These are phyloP conservation scores for Peronospora belbahrii DNA, from an alignment of 352 stramenopile genomes.

Conservation along the genomic window DNA sequence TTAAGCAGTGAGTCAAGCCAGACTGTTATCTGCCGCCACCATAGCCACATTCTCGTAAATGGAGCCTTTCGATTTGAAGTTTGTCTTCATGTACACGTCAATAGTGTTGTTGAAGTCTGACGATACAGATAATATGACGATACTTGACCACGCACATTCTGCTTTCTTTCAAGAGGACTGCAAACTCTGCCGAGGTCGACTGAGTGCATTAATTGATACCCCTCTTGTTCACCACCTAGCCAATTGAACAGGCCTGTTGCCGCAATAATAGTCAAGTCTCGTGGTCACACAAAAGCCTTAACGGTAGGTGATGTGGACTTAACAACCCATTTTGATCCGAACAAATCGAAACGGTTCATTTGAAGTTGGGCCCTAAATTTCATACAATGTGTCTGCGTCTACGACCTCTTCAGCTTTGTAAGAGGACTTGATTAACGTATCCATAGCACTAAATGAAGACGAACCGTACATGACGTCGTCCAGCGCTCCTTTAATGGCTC, in stretches of 20 bases:
- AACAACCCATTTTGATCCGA: slow-evolving; percentile 39
- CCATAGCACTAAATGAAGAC: slow-evolving; percentile 16
- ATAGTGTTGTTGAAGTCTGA: slow-evolving; percentile 28
- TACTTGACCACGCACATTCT: slow-evolving; percentile 31
- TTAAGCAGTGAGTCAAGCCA: slow-evolving; percentile 36
- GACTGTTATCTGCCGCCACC: slow-evolving; percentile 24
- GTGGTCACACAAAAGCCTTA: slow-evolving; percentile 31
- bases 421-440: slow-evolving; percentile 24
- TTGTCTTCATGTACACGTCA: slow-evolving; percentile 45
- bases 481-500: slow-evolving; percentile 35
- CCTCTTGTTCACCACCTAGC: slow-evolving; percentile 34
- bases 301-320: slow-evolving; percentile 21
- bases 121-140: slow-evolving; percentile 41
- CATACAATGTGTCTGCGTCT: slow-evolving; percentile 33
- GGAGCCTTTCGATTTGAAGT: slow-evolving; percentile 33
- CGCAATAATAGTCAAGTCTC: slow-evolving; percentile 42
- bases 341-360: slow-evolving; percentile 39
- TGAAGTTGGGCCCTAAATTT: slow-evolving; percentile 24
- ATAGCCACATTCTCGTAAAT: slow-evolving; percentile 24
- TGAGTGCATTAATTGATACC: slow-evolving; percentile 50
- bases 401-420: slow-evolving; percentile 29
- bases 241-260: slow-evolving; percentile 38
- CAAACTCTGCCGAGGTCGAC: slow-evolving; percentile 28
- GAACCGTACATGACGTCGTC: slow-evolving; percentile 46
- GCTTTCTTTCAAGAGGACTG: slow-evolving; percentile 23